phyloP scores from a whole-genome alignment of 148 eudicot genomes.

The Vaccinium macrocarpon region DNA sequence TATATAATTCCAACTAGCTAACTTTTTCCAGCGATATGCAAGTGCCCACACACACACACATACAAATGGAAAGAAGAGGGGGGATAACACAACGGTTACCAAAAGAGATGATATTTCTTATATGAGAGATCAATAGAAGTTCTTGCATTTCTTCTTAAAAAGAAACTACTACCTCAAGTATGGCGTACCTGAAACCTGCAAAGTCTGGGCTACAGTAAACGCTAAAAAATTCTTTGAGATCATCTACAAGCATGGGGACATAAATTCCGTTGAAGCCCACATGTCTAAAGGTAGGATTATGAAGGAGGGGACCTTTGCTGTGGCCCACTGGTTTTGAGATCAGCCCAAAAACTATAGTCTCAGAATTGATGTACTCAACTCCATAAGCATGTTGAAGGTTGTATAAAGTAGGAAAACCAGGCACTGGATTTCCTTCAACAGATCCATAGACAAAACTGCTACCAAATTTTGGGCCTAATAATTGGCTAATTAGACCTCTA shows the following conservation, averaged over 20 bases:
- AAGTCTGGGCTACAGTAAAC: constrained; percentile 44
- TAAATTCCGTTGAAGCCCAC: constrained; percentile 49
- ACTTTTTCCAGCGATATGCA: background rate
- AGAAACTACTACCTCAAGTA: background rate
- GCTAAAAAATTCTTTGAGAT: constrained; percentile 40
- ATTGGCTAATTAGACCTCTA: constrained; percentile 47
- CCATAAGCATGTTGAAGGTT: constrained; percentile 35
- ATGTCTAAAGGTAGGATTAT: constrained; percentile 50
- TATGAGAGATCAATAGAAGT: background rate
- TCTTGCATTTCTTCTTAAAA: background rate
- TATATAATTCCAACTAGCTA: background rate
- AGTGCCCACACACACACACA: background rate
- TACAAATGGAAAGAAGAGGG: background rate
- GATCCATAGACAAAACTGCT: constrained; percentile 39
- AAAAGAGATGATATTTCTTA: background rate
- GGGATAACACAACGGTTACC: background rate
- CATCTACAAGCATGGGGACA: constrained; percentile 54
- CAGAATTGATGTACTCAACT: constrained; percentile 28
- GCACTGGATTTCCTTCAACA: constrained; percentile 34
- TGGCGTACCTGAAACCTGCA: constrained; percentile 49
- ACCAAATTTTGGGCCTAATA: constrained; percentile 49
- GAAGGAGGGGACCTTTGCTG: constrained; percentile 48
- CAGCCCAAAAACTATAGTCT: constrained; percentile 48
- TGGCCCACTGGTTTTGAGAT: constrained; percentile 55
- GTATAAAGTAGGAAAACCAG: constrained; percentile 41